Percentiles rank a stretch among this genome's conserved stretches.
Evolutionary conservation across 208 protist species (phyloP).

Genomic region (Leishmania aethiopica): DNA sequence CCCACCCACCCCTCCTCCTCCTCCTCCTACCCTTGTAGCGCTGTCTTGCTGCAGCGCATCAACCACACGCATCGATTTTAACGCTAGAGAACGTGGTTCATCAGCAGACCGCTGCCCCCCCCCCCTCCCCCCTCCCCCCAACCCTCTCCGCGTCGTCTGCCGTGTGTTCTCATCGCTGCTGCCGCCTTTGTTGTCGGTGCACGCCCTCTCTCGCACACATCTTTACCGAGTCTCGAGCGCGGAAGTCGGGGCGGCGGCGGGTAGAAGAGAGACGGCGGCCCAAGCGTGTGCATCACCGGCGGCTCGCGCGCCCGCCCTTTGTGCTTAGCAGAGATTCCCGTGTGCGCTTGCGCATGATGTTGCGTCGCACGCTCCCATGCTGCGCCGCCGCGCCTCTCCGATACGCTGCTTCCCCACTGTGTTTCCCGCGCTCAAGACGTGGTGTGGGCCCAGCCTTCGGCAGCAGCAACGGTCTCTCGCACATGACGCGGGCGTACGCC

Average conservation of each 20-base stretch:
- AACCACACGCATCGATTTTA: background rate
- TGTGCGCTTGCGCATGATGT: background rate
- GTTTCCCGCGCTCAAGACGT: background rate
- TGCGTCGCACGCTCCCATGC: background rate
- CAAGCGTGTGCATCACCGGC: background rate
- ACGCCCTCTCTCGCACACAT: background rate
- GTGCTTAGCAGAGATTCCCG: background rate
- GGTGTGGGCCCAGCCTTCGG: background rate
- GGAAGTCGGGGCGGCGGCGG: background rate
- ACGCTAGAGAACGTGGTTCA: background rate
- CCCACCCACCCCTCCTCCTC: no score
- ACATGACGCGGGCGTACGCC: constrained; percentile 4
- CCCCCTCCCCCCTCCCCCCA: background rate
- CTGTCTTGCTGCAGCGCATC: background rate
- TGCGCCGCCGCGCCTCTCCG: background rate
- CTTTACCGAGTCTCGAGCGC: background rate
- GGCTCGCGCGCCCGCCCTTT: background rate
- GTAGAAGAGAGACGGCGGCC: background rate
- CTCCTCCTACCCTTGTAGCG: background rate
- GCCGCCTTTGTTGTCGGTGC: background rate
- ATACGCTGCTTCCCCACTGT: background rate
- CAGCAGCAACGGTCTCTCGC: background rate
- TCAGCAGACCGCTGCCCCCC: background rate
- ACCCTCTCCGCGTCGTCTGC: background rate
- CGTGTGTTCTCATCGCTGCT: background rate